Base-by-base conservation (phyloP, 1,139 yeast species). In the Hansenula sp. region DNA sequence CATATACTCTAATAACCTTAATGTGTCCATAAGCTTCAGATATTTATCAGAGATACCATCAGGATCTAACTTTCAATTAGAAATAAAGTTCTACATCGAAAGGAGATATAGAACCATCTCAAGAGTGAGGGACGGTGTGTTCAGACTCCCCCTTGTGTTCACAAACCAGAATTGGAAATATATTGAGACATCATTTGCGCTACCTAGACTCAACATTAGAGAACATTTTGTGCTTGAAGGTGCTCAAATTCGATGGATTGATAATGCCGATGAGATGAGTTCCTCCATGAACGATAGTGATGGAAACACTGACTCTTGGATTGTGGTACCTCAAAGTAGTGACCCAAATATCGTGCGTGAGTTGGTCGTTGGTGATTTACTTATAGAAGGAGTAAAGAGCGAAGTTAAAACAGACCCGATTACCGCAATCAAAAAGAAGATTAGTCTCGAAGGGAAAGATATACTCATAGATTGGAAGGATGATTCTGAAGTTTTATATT, bases 211-310 rank as follows among this genome's bases (percentile, higher is more conserved):
- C n/a, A 47, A 47, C 17, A 28, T 51, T 5, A 50, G 54, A 31
- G 66, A 63, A 35, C 53, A 52, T 37, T 50, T 60, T 20, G 56
- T 62, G 2, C 34, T 63, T 16, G 55, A 51, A 8, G 45, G 53
- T 3, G 55, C 50, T 6, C 51, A 46, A 16, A 16, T 60, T 6
- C 43, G 40, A 2, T 60, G 61, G 52, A 55, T 56, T 10, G 54
- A 51, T 30, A 44, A 46, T 22, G 41, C 40, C 3, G 44, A 41
- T 6, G 41, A 44, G 3, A 47, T 48, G 9, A 41, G 43, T 18
- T 37, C 29, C 24, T 24, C 21, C n/a, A 27, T 40, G 19, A 47
- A 44, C 32, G 47, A 45, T 32, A 53, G 45, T 19, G 53, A 51
- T 35, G 60, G 56, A 16, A 6, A 13, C 13, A 25, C 22, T 22